Evolutionary conservation across 164 flowering plant genomes (phyloP).

Genomic region (Kingdonia uniflora): DNA sequence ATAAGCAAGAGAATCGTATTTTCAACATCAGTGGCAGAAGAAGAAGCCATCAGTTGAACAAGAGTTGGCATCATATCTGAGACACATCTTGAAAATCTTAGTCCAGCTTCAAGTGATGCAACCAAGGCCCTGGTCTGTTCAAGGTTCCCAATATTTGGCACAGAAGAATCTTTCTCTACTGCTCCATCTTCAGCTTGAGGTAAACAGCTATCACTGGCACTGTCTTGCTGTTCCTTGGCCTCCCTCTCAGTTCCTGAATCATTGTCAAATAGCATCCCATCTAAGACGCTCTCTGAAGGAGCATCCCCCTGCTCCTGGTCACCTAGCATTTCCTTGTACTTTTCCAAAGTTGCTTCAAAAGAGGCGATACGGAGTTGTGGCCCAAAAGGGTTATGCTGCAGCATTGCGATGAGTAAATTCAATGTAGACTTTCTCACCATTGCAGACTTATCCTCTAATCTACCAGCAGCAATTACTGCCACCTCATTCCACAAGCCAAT

Average conservation of each 20-base stretch:
- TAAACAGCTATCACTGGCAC: conserved; percentile 57
- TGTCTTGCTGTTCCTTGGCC: conserved; percentile 32
- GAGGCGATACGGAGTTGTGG: conserved; percentile 83
- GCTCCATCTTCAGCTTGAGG: conserved; percentile 27
- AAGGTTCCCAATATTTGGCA: conserved; percentile 77
- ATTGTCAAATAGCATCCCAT: conserved; percentile 32
- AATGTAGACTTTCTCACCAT: conserved; percentile 93
- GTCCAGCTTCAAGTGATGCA: conserved; percentile 95
- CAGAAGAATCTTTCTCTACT: conserved; percentile 29
- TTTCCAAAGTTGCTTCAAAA: conserved; percentile 83
- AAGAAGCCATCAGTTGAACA: conserved; percentile 94
- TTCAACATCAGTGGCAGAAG: conserved; percentile 92
- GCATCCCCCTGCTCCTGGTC: conserved; percentile 41
- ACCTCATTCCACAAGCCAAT: conserved; percentile 98
- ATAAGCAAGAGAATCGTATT: conserved; percentile 80
- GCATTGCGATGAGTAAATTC: conserved; percentile 76
- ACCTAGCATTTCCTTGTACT: conserved; percentile 63
- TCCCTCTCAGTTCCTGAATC: conserved; percentile 21
- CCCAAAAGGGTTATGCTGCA: conserved; percentile 98
- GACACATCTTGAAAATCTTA: conserved; percentile 75
- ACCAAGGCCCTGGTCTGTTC: conserved; percentile 92
- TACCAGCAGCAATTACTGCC: conserved; percentile 79
- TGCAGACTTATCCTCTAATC: conserved; percentile 93
- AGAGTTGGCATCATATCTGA: conserved; percentile 76
- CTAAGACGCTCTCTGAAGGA: conserved; percentile 24